These are phyloP conservation scores for Rhizoctonia solani DNA, from an alignment of 1,284 basidiomycete species.

Conservation along the genomic window DNA sequence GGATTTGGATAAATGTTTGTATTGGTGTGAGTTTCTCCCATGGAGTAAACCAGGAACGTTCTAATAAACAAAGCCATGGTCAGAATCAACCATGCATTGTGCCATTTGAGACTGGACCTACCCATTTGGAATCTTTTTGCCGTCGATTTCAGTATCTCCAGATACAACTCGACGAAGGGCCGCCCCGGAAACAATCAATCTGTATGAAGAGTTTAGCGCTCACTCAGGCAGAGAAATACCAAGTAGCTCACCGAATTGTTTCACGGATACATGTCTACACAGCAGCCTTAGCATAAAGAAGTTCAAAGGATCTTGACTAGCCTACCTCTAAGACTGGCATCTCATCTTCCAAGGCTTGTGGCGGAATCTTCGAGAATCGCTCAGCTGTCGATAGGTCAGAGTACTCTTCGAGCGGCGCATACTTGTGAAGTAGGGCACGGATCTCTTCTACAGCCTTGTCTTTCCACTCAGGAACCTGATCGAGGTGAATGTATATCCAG, in stretches of 20 bases:
- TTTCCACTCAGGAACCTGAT: conserved; percentile 17
- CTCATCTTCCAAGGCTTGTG: conserved; percentile 20
- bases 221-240: not conserved
- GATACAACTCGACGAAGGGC: not conserved
- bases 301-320: not conserved
- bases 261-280: conserved; percentile 15
- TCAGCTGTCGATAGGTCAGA: not conserved
- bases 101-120: not conserved
- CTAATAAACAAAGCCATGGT: not conserved
- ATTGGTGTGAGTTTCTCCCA: conserved; percentile 11
- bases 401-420: not conserved
- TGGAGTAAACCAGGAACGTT: conserved; percentile 6
- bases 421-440: not conserved
- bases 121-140: conserved; percentile 9
- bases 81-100: not conserved
- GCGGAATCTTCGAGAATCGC: conserved; percentile 15
- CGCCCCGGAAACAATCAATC: not conserved
- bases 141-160: conserved; percentile 3
- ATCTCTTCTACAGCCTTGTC: conserved; percentile 6
- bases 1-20: conserved; percentile 20
- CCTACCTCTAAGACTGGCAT: conserved; percentile 17
- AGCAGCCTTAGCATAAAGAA: not conserved
- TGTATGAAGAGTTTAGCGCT: not conserved
- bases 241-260: conserved; percentile 13
- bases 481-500: conserved; percentile 18